A percentile compares a stretch with the other conserved stretches of the same genome.
These are phyloP conservation scores for Psilocybe sp. DNA, from an alignment of 768 basidiomycete species.

Conservation along the genomic window DNA sequence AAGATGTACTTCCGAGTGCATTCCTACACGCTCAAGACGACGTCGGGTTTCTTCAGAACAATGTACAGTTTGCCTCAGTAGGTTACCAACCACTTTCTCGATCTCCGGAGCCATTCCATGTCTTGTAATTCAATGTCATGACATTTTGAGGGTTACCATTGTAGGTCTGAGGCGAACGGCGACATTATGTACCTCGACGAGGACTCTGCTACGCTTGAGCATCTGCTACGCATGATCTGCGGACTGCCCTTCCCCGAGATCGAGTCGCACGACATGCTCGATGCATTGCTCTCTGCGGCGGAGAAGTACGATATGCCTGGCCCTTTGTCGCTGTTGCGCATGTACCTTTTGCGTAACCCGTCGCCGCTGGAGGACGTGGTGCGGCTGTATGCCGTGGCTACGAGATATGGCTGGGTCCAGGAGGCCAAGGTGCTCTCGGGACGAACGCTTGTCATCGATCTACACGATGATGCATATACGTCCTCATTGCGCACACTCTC, in stretches of 20 bases:
- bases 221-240: conserved; percentile 58
- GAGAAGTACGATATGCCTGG: conserved; percentile 75
- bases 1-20: conserved; percentile 55
- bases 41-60: conserved; percentile 61
- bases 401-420: conserved; percentile 56
- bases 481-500: conserved; percentile 44
- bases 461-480: conserved; percentile 45
- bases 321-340: conserved; percentile 55
- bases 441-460: conserved; percentile 50
- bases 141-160: no score
- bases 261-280: conserved; percentile 50
- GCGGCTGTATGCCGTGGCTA: conserved; percentile 51
- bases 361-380: conserved; percentile 46
- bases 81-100: conserved; percentile 1
- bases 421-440: conserved; percentile 54
- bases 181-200: conserved; percentile 56
- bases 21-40: conserved; percentile 56
- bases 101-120: background rate
- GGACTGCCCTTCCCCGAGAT: conserved; percentile 52
- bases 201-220: conserved; percentile 50
- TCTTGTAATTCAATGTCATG: no score
- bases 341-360: conserved; percentile 47
- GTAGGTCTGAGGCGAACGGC: no score
- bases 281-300: conserved; percentile 56
- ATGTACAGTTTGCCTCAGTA: conserved; percentile 58